Evolutionary conservation across 352 stramenopile species (phyloP).

Genomic region (Globisporangium nunn): DNA sequence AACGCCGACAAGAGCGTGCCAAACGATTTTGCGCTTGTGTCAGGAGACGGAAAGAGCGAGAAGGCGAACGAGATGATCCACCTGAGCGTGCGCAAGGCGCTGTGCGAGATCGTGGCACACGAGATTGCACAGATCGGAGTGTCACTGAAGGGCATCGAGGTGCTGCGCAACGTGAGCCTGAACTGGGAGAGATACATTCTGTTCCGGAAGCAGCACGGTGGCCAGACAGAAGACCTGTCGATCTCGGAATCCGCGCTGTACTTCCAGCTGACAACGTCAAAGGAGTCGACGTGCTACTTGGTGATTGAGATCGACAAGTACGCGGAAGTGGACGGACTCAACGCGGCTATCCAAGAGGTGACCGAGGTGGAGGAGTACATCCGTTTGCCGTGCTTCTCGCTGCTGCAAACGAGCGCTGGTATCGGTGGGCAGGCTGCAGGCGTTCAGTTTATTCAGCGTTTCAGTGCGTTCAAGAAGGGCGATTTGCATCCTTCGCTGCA

Average conservation of each 20-base stretch:
- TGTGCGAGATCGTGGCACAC: slow-evolving; percentile 81
- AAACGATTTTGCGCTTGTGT: slow-evolving; percentile 65
- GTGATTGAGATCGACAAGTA: slow-evolving; percentile 86
- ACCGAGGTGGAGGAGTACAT: slow-evolving; percentile 58
- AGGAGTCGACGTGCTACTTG: slow-evolving; percentile 79
- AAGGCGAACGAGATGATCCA: slow-evolving; percentile 71
- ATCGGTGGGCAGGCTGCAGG: slow-evolving; percentile 50
- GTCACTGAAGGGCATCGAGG: slow-evolving; percentile 74
- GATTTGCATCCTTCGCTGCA: slow-evolving; percentile 59
- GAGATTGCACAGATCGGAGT: slow-evolving; percentile 71
- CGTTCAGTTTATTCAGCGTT: slow-evolving; percentile 83
- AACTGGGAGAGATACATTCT: slow-evolving; percentile 84
- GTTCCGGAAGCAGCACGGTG: slow-evolving; percentile 77
- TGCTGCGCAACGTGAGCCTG: slow-evolving; percentile 68
- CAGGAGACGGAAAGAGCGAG: slow-evolving; percentile 62
- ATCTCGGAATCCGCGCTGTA: slow-evolving; percentile 80
- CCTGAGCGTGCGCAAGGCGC: slow-evolving; percentile 52
- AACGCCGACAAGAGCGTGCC: slow-evolving; percentile 32
- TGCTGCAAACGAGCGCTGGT: slow-evolving; percentile 65
- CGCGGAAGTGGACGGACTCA: slow-evolving; percentile 56
- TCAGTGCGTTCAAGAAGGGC: slow-evolving; percentile 73
- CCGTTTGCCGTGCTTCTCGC: slow-evolving; percentile 71
- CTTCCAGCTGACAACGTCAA: slow-evolving; percentile 78
- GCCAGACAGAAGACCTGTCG: slow-evolving; percentile 67
- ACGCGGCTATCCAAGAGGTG: slow-evolving; percentile 40